Percentiles rank a stretch among this genome's conserved stretches.
Conservation (phyloP, 202 grass and related monocot species). For the Digitaria exilis region DNA sequence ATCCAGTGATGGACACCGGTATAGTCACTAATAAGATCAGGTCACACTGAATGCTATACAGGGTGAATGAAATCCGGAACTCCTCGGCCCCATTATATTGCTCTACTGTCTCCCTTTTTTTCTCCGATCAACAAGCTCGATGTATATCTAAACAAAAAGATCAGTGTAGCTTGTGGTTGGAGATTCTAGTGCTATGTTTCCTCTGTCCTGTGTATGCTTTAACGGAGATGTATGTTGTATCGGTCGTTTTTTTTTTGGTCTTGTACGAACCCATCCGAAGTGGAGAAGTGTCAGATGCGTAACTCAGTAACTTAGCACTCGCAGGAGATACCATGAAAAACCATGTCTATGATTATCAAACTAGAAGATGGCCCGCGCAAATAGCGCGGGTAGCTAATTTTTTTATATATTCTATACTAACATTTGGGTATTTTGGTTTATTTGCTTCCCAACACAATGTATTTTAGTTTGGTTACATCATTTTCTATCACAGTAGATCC, state of each 20-base stretch:
- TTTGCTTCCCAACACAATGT: too few species aligned
- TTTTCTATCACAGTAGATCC: too few species aligned
- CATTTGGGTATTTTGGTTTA: too few species aligned
- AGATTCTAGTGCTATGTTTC: conserved; percentile 7
- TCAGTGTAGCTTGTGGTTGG: background rate
- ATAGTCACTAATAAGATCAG: conserved; percentile 43
- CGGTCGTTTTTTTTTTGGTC: background rate
- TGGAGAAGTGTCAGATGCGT: background rate
- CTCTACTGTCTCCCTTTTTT: background rate
- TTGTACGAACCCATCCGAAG: background rate
- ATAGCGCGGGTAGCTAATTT: too few species aligned
- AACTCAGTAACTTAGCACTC: background rate
- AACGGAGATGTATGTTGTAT: conserved; percentile 19
- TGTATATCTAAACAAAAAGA: background rate
- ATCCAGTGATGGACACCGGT: background rate
- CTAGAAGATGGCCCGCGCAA: too few species aligned
- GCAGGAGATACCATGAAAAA: too few species aligned
- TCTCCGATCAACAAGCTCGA: conserved; percentile 19
- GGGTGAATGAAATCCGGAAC: conserved; percentile 11
- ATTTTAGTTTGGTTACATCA: too few species aligned
- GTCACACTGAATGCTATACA: conserved; percentile 17
- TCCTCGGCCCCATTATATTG: background rate
- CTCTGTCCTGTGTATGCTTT: conserved; percentile 34
- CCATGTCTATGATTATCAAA: too few species aligned
- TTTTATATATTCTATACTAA: too few species aligned